Conservation (phyloP, 106 monocot species). For the Platanthera zijinensis region DNA sequence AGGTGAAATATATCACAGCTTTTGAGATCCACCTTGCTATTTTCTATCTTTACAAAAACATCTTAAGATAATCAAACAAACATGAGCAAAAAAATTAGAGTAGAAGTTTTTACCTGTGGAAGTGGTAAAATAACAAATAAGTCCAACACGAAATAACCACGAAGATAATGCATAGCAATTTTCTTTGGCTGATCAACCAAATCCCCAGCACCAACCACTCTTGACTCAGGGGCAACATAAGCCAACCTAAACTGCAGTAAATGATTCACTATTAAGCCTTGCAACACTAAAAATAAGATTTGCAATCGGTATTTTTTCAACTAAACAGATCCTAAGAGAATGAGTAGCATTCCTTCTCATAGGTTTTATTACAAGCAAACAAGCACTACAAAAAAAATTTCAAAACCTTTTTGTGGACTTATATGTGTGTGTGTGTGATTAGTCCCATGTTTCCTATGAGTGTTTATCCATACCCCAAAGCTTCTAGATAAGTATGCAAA, state of each 20-base stretch:
- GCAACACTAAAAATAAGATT: background rate
- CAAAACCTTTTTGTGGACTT: background rate
- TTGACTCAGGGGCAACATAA: conserved; percentile 56
- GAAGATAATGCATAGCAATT: conserved; percentile 52
- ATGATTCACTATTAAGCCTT: background rate
- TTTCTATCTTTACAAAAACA: background rate
- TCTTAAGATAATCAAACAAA: background rate
- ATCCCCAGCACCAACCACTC: conserved; percentile 48
- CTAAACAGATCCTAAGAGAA: background rate
- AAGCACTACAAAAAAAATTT: background rate
- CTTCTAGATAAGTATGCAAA: too few species aligned
- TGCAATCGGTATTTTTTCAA: background rate
- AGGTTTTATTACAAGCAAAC: background rate
- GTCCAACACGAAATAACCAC: conserved; percentile 46
- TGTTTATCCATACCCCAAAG: too few species aligned
- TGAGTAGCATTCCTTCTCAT: background rate
- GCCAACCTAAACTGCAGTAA: conserved; percentile 57
- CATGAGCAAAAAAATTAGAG: background rate
- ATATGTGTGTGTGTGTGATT: too few species aligned
- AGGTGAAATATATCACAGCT: background rate
- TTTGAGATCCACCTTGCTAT: background rate
- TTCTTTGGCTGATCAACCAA: conserved; percentile 52
- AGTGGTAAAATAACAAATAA: conserved; percentile 53
- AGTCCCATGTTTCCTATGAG: too few species aligned
- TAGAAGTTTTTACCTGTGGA: conserved; percentile 34